Conservation (phyloP, 2,329 filamentous ascomycete genomes). For the Coniochaeta ligniaria region DNA sequence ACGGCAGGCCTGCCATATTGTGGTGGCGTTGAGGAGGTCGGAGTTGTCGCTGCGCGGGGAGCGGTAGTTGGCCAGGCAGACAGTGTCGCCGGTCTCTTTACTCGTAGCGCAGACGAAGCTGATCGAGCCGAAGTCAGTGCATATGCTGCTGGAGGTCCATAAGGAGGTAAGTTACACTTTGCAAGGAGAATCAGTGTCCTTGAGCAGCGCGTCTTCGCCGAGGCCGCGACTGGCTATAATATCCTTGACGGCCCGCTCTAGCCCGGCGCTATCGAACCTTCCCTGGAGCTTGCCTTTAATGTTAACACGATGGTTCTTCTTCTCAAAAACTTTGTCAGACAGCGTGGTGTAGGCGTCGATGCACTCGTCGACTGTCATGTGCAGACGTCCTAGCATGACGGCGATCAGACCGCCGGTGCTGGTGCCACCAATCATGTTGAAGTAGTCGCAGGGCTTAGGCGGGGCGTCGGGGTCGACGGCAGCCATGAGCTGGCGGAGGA, state of each 20-base stretch:
- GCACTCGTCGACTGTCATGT: conserved; percentile 30
- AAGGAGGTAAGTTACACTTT: conserved; percentile 12
- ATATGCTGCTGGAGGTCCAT: neutral
- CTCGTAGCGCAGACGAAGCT: conserved; percentile 17
- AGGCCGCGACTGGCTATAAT: conserved; percentile 5
- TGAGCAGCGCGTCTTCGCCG: conserved; percentile 11
- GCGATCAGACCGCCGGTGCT: conserved; percentile 22
- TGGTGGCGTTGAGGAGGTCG: conserved; percentile 10
- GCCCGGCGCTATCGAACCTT: conserved; percentile 9
- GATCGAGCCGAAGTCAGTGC: neutral
- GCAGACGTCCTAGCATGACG: conserved; percentile 34
- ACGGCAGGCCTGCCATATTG: no score
- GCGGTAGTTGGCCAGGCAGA: conserved; percentile 9
- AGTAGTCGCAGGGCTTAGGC: no score
- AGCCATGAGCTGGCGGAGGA: no score
- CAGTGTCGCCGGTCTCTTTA: conserved; percentile 9
- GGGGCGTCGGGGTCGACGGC: no score
- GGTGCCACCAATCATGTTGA: no score
- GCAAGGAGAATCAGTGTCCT: conserved; percentile 9
- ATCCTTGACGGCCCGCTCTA: conserved; percentile 12
- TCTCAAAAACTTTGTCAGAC: conserved; percentile 12
- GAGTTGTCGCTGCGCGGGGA: conserved; percentile 5
- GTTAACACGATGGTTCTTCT: conserved; percentile 10
- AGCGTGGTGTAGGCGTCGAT: conserved; percentile 25
- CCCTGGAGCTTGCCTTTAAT: conserved; percentile 13